Evolutionary conservation across 768 basidiomycete genomes (phyloP).

Genomic region (Russula olivacea): DNA sequence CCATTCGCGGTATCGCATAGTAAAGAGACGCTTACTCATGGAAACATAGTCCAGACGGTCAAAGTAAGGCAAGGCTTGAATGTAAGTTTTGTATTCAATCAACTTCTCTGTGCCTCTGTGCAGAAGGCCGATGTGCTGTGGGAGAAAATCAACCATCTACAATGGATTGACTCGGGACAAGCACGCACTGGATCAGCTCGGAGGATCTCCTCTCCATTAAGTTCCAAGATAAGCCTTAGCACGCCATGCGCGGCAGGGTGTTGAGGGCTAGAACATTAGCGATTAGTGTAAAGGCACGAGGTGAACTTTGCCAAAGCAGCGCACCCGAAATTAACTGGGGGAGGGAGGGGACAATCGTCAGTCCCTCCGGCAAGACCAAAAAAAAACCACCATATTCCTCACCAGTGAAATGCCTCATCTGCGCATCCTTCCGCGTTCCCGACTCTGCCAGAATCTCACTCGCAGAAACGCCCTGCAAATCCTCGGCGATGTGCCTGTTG

Average conservation of each 20-base stretch:
- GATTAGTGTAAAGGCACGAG: neutral
- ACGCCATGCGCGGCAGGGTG: slow-evolving; percentile 99
- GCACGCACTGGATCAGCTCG: slow-evolving; percentile 67
- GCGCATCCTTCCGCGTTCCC: slow-evolving; percentile 61
- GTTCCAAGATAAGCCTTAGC: slow-evolving; percentile 91
- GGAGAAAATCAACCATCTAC: slow-evolving; percentile 14
- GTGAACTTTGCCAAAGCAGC: slow-evolving; percentile 23
- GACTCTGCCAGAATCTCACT: slow-evolving; percentile 76
- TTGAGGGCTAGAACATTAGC: slow-evolving; percentile 60
- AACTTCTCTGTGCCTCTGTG: slow-evolving; percentile 98
- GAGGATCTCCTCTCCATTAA: slow-evolving; percentile 94
- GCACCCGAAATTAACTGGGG: slow-evolving; percentile 85
- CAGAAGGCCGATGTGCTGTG: slow-evolving; percentile 86
- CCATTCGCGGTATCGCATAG: neutral
- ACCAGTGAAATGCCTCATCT: slow-evolving; percentile 94
- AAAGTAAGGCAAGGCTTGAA: slow-evolving; percentile 96
- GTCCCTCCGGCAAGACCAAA: no score
- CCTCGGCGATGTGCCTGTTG: slow-evolving; percentile 74
- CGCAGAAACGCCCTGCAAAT: slow-evolving; percentile 74
- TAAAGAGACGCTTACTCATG: slow-evolving; percentile 69
- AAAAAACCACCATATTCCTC: slow-evolving; percentile 22
- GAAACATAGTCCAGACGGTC: slow-evolving; percentile 99
- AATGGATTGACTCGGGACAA: neutral
- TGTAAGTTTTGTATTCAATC: slow-evolving; percentile 98
- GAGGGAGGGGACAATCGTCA: neutral